Evolutionary conservation across 495 filamentous ascomycete genomes (phyloP).

Genomic region (Daldinia grandis): DNA sequence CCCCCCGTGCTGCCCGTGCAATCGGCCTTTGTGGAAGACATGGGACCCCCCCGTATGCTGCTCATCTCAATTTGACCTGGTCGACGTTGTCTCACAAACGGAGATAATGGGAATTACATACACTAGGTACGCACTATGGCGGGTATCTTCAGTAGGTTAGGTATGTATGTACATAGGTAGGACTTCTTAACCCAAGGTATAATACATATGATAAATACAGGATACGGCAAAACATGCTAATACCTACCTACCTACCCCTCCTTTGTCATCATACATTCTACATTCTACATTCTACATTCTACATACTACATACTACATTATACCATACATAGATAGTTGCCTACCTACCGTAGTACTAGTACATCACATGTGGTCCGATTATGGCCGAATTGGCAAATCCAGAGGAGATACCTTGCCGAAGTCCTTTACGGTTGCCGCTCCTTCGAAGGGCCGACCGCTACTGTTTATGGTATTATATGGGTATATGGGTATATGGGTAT

Average conservation of each 20-base stretch:
- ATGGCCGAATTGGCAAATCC: constrained; percentile 39
- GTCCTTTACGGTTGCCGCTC: constrained; percentile 11
- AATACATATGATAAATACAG: not conserved
- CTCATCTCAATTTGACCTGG: constrained; percentile 51
- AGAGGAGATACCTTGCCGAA: constrained; percentile 35
- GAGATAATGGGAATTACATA: constrained; percentile 49
- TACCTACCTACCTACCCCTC: no score
- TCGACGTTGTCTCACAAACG: constrained; percentile 46
- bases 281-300: not conserved
- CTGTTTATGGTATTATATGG: not conserved
- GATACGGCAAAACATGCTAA: not conserved
- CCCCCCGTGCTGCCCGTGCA: constrained; percentile 23
- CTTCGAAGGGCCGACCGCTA: constrained; percentile 4
- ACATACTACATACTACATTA: no score
- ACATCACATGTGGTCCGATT: constrained; percentile 31
- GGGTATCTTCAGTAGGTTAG: not conserved
- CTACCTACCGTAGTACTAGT: not conserved
- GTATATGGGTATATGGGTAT: not conserved
- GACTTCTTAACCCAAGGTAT: no score
- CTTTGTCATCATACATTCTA: constrained; percentile 41
- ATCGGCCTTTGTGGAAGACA: constrained; percentile 33
- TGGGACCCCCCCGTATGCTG: constrained; percentile 38
- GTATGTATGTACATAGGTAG: not conserved
- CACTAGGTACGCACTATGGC: constrained; percentile 27
- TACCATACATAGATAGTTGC: not conserved